Evolutionary conservation across 768 basidiomycete genomes (phyloP), one percentile per base, ranked within the genome.

Genomic region (Paxillus ammoniavirescens): DNA sequence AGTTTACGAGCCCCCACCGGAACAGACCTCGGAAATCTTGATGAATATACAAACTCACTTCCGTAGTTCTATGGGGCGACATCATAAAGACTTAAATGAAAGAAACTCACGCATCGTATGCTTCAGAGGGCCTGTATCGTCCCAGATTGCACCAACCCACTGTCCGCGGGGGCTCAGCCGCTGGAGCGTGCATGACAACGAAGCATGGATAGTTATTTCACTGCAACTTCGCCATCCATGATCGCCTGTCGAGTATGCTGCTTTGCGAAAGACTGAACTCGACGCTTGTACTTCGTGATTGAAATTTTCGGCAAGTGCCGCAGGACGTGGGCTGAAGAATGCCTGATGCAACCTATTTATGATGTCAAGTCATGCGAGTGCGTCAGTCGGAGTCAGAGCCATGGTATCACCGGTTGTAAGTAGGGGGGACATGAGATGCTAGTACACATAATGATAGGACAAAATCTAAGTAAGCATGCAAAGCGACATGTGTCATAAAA

Each of bases 381-480:
- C 3, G 30, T 13, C 4, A 47, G 45, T 13, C 4, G 2, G 23
- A 10, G 42, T 18, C 21, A 37, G 18, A 49, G 38, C 28, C 23
- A 41, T 49, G 37, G 23, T 46, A 52, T 52, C 37, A 45, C 15
- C 30, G 35, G 10, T 33, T 17, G 50, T 49, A 41, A 55, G 17
- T 52, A 52, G 37, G 40, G 26, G 31, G 44, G 10, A 43, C 47
- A 48, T 47, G 37, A 26, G 17, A 17, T 38, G 36, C 8, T 38
- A 41, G 50, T 49, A 49, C 47, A n/a, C 36, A 37, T 42, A 37
- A 49, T 43, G 26, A 53, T 43, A 53, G 15, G 30, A 49, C 45
- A 56, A 56, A 6, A 44, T 50, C 53, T 49, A 49, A 38, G 31
- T 47, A 35, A 26, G 51, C 17, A 45, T 56, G 23, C 45, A 43